Evolutionary conservation across 208 protist genomes (phyloP).

Genomic region (Crithidia thermophila): DNA sequence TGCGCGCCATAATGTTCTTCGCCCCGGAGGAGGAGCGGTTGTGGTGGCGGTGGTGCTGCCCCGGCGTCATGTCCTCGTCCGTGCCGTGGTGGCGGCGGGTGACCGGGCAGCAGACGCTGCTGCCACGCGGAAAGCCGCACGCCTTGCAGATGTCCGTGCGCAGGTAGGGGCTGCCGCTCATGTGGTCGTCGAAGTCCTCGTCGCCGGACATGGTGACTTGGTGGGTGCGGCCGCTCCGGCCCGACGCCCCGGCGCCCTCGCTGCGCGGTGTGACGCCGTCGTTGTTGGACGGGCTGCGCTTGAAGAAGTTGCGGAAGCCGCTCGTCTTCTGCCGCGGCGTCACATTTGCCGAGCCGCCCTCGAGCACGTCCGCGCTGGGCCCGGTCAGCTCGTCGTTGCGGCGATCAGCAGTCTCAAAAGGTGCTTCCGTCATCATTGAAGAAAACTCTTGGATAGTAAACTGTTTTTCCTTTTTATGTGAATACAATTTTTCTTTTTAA

Average conservation of each 20-base stretch:
- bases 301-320: constrained; percentile 26
- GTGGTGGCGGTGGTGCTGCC: constrained; percentile 3
- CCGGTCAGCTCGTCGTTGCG: not conserved
- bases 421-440: constrained; percentile 8
- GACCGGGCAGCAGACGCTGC: constrained; percentile 50
- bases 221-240: not conserved
- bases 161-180: constrained; percentile 39
- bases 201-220: constrained; percentile 6
- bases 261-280: constrained; percentile 2
- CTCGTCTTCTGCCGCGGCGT: constrained; percentile 5
- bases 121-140: constrained; percentile 43
- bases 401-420: not conserved
- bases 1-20: constrained; percentile 13
- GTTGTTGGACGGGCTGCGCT: constrained; percentile 1
- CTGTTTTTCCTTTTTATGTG: not conserved
- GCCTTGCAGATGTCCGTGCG: constrained; percentile 41
- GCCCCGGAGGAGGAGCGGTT: constrained; percentile 8
- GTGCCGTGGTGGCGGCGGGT: constrained; percentile 58
- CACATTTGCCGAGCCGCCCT: not conserved
- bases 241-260: not conserved
- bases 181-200: constrained; percentile 50
- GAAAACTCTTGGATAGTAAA: too few species aligned
- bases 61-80: constrained; percentile 26
- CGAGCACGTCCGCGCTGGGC: not conserved
- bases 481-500: not conserved